These are phyloP conservation scores for Fusarium brachygibbosum DNA, from an alignment of 2,329 filamentous ascomycete genomes.

Conservation along the genomic window DNA sequence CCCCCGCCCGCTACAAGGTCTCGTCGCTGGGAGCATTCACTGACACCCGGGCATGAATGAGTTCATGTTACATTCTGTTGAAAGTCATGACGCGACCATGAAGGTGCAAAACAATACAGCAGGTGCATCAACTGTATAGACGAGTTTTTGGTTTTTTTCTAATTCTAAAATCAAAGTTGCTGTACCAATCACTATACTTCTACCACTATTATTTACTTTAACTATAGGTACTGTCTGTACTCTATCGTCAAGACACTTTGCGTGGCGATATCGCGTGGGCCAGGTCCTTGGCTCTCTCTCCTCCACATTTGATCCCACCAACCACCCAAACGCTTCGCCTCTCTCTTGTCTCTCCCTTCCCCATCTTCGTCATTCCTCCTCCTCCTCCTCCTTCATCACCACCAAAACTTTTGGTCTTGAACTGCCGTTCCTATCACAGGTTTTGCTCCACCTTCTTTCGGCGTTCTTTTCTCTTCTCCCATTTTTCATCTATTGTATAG, in stretches of 20 bases:
- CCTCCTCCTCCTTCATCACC: conserved; percentile 25
- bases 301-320: conserved; percentile 39
- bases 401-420: conserved; percentile 25
- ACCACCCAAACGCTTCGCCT: conserved; percentile 32
- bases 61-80: conserved; percentile 1
- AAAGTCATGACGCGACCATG: conserved; percentile 4
- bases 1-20: conserved; percentile 7
- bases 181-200: not conserved
- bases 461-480: conserved; percentile 18
- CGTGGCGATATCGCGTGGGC: conserved; percentile 44
- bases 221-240: not conserved
- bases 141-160: not conserved
- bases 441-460: conserved; percentile 26
- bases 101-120: not conserved
- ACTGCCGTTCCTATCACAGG: conserved; percentile 15
- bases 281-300: conserved; percentile 34
- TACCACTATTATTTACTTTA: not conserved
- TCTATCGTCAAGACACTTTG: not conserved
- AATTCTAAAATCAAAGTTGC: not conserved
- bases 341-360: conserved; percentile 28
- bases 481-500: conserved; percentile 14
- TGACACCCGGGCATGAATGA: not conserved
- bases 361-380: conserved; percentile 32
- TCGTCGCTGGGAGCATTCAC: conserved; percentile 1
- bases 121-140: not conserved